Evolutionary conservation across 352 stramenopile genomes (phyloP).

Genomic region (Phytophthora fragariae): DNA sequence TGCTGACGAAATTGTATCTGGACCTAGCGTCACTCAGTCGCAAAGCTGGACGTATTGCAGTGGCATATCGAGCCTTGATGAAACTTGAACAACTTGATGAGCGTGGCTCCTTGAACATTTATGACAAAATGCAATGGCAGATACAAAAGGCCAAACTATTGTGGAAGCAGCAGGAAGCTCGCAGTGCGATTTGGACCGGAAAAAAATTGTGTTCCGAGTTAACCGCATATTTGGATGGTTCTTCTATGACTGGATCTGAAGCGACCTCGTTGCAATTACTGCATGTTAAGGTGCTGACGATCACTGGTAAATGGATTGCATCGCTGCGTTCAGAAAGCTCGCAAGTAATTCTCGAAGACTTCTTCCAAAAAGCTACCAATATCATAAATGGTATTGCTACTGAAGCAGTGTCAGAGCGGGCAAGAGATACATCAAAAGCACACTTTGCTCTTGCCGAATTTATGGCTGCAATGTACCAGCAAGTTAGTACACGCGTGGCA

Average conservation of each 20-base stretch:
- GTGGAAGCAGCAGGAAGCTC: slow-evolving; percentile 76
- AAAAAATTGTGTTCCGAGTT: slow-evolving; percentile 67
- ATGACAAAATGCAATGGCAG: slow-evolving; percentile 66
- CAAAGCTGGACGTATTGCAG: slow-evolving; percentile 68
- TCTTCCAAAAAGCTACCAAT: slow-evolving; percentile 86
- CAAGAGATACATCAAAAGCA: slow-evolving; percentile 70
- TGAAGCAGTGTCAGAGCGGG: slow-evolving; percentile 43
- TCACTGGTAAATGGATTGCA: slow-evolving; percentile 94
- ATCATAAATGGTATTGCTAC: slow-evolving; percentile 62
- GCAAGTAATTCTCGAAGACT: slow-evolving; percentile 93
- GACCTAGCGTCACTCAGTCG: slow-evolving; percentile 64
- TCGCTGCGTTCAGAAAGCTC: slow-evolving; percentile 93
- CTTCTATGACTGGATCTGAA: slow-evolving; percentile 19
- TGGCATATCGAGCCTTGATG: slow-evolving; percentile 70
- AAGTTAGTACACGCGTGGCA: slow-evolving; percentile 83
- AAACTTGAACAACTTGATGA: slow-evolving; percentile 69
- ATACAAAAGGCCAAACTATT: slow-evolving; percentile 84
- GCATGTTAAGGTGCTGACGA: slow-evolving; percentile 69
- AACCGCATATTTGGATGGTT: slow-evolving; percentile 32
- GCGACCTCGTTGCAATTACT: slow-evolving; percentile 54
- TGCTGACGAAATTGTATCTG: slow-evolving; percentile 64
- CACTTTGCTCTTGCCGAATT: slow-evolving; percentile 92
- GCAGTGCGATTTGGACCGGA: slow-evolving; percentile 78
- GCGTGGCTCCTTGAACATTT: slow-evolving; percentile 37
- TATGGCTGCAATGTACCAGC: slow-evolving; percentile 92